These are phyloP conservation scores for Zygosaccharomyces siamensis DNA, from an alignment of 805 yeast genomes.

Conservation along the genomic window DNA sequence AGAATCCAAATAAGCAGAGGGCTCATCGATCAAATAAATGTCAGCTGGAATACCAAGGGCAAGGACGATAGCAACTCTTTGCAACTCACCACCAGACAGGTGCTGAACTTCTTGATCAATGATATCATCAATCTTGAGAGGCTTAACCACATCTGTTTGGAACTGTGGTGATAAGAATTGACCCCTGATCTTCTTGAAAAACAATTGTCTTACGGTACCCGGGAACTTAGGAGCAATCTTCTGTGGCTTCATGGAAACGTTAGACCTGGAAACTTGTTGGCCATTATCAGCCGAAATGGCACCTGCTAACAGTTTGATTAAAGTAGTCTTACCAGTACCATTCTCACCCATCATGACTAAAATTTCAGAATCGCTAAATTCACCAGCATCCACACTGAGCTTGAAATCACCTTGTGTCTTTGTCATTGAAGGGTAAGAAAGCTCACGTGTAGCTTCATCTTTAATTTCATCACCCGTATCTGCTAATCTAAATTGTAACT, in stretches of 20 bases:
- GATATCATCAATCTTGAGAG: constrained; percentile 86
- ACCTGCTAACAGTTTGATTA: constrained; percentile 94
- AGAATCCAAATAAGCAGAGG: constrained; percentile 97
- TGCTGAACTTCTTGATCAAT: constrained; percentile 97
- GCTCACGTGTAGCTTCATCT: constrained; percentile 73
- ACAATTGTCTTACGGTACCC: constrained; percentile 96
- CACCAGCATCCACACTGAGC: constrained; percentile 76
- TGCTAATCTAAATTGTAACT: constrained; percentile 85
- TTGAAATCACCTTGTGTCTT: constrained; percentile 97
- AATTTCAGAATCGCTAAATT: constrained; percentile 92
- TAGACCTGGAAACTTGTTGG: constrained; percentile 78
- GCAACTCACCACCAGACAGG: constrained; percentile 98
- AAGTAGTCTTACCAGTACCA: constrained; percentile 99
- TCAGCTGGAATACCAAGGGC: constrained; percentile 94
- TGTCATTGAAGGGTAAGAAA: constrained; percentile 71
- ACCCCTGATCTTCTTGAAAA: constrained; percentile 93
- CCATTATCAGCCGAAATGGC: constrained; percentile 83
- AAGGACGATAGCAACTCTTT: constrained; percentile 96
- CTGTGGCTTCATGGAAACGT: constrained; percentile 97
- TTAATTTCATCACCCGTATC: constrained; percentile 80
- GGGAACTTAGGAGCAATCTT: constrained; percentile 98
- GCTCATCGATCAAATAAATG: constrained; percentile 95
- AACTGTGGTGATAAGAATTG: constrained; percentile 94
- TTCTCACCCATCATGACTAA: constrained; percentile 99
- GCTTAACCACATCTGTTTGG: constrained; percentile 97